Percentiles rank a stretch among this genome's conserved stretches.
Evolutionary conservation across 2,329 filamentous ascomycete species (phyloP).

Genomic region (Mycosphaerelloides madeirae): DNA sequence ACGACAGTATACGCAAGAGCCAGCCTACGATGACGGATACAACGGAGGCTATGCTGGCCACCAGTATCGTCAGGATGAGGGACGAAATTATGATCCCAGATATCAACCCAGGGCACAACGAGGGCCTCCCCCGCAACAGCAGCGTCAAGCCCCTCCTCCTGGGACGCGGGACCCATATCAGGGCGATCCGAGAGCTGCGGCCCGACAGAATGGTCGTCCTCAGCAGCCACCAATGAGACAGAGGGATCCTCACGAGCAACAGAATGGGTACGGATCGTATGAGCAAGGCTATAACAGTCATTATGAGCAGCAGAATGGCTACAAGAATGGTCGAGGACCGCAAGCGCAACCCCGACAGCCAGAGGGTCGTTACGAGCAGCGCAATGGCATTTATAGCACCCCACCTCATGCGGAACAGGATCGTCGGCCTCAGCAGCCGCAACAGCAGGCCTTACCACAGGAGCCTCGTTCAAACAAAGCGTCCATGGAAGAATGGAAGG

Average conservation of each 20-base stretch:
- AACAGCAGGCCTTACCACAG: slow-evolving; percentile 6
- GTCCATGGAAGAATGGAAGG: slow-evolving; percentile 34
- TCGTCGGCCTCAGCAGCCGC: slow-evolving; percentile 1
- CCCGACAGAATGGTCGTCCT: slow-evolving; percentile 10
- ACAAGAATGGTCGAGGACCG: background rate
- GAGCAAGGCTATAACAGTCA: background rate
- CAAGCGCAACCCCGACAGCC: too few relatives aligned
- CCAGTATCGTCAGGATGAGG: slow-evolving; percentile 13
- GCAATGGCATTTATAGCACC: too few relatives aligned
- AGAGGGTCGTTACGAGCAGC: too few relatives aligned
- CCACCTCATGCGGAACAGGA: too few relatives aligned
- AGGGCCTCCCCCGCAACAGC: slow-evolving; percentile 13
- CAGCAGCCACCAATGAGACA: slow-evolving; percentile 2
- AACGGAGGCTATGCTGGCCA: slow-evolving; percentile 9
- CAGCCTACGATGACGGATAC: slow-evolving; percentile 8
- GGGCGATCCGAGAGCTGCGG: slow-evolving; percentile 5
- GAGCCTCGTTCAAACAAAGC: slow-evolving; percentile 17
- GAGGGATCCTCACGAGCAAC: slow-evolving; percentile 6
- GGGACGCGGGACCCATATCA: slow-evolving; percentile 4
- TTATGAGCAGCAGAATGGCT: background rate
- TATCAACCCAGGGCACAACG: slow-evolving; percentile 24
- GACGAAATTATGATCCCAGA: slow-evolving; percentile 23
- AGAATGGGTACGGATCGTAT: slow-evolving; percentile 4
- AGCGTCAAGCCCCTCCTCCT: slow-evolving; percentile 4
- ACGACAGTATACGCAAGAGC: slow-evolving; percentile 7